Conservation (phyloP, 805 yeast genomes). For the Wickerhamiella sergipiensis region DNA sequence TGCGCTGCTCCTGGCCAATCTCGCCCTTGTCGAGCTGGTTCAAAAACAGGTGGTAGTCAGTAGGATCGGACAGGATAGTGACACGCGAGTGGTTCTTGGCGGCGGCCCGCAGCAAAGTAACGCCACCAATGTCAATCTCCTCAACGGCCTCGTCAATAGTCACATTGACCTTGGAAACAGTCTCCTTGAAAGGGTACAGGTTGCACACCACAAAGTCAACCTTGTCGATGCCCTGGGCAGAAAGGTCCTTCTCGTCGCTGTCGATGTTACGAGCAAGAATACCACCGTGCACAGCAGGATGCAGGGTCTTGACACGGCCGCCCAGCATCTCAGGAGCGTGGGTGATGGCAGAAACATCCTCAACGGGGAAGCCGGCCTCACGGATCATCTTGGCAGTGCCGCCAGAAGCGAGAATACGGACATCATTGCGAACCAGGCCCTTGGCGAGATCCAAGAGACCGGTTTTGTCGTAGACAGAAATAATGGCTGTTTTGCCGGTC, state of each 20-base stretch:
- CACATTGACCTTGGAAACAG: constrained; percentile 88
- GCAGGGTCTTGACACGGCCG: constrained; percentile 95
- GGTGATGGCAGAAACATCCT: constrained; percentile 86
- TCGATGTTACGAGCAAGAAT: constrained; percentile 89
- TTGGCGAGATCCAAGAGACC: constrained; percentile 92
- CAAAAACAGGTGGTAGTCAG: constrained; percentile 77
- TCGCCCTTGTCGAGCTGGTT: constrained; percentile 67
- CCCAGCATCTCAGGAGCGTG: constrained; percentile 99
- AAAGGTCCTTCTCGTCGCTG: constrained; percentile 78
- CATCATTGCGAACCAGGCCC: constrained; percentile 78
- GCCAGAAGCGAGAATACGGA: constrained; percentile 89
- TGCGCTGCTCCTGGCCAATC: constrained; percentile 58
- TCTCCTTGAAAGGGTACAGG: constrained; percentile 95
- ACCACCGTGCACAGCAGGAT: constrained; percentile 94
- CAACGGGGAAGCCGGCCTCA: constrained; percentile 97
- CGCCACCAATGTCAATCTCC: constrained; percentile 97
- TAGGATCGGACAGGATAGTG: constrained; percentile 87
- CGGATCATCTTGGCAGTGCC: constrained; percentile 91
- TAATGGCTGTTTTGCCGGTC: constrained; percentile 64
- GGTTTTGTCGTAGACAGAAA: constrained; percentile 95
- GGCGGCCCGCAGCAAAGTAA: constrained; percentile 92
- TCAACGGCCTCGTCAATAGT: constrained; percentile 96
- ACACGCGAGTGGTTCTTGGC: constrained; percentile 97
- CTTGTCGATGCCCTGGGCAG: constrained; percentile 81
- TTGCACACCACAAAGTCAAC: constrained; percentile 96